Conservation (phyloP, 352 stramenopile species). For the Phytophthora crassamura region DNA sequence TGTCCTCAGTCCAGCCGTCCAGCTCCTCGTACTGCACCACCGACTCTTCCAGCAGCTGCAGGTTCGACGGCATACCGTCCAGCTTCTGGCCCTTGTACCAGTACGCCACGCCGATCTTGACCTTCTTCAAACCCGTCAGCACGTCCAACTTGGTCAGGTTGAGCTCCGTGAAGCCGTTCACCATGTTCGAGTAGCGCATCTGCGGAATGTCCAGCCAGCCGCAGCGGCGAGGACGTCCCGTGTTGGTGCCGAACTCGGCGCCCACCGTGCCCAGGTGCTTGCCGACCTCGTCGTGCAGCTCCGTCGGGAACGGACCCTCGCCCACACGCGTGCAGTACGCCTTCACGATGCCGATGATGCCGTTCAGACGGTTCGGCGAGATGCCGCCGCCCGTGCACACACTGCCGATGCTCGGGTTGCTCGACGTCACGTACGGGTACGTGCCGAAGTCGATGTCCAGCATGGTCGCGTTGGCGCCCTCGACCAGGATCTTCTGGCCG, state of each 20-base stretch:
- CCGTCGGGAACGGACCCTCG: constrained; percentile 99
- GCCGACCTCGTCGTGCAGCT: constrained; percentile 93
- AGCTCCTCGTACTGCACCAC: constrained; percentile 96
- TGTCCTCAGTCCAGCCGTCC: constrained; percentile 96
- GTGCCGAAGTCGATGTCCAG: constrained; percentile 99
- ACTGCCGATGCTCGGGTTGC: constrained; percentile 97
- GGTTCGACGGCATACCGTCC: constrained; percentile 94
- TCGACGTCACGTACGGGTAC: constrained; percentile 99
- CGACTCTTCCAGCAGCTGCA: constrained; percentile 93
- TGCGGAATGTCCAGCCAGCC: constrained; percentile 99
- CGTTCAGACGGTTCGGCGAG: constrained; percentile 91
- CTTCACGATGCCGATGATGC: constrained; percentile 99
- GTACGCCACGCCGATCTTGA: constrained; percentile 97
- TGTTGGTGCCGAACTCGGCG: constrained; percentile 98
- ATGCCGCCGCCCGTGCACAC: constrained; percentile 98
- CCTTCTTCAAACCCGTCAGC: constrained; percentile 95
- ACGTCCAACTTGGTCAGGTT: constrained; percentile 99
- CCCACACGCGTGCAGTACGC: constrained; percentile 99
- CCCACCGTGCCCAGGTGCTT: constrained; percentile 93
- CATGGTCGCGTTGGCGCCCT: constrained; percentile 99
- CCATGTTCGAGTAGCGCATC: constrained; percentile 93
- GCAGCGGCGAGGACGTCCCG: constrained; percentile 96
- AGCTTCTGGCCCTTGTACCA: constrained; percentile 95
- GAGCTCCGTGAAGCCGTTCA: constrained; percentile 97
- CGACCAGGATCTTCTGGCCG: constrained; percentile 98